Evolutionary conservation across 768 basidiomycete genomes (phyloP).

Genomic region (Obba rivulosa): DNA sequence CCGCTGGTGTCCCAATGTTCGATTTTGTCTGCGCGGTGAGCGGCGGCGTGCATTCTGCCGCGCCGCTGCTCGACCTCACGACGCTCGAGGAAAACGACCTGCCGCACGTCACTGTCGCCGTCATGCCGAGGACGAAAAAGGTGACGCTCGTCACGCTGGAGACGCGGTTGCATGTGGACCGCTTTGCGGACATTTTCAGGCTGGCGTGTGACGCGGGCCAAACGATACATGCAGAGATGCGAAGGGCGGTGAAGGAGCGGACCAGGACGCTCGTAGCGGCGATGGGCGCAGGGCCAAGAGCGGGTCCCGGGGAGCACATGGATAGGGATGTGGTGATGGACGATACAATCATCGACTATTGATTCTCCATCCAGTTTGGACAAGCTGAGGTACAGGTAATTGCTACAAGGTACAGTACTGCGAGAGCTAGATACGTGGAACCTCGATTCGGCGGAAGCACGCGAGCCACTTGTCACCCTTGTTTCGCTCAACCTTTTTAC

Average conservation of each 20-base stretch:
- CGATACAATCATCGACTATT: slow-evolving; percentile 1
- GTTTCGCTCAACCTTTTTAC: slow-evolving; percentile 93
- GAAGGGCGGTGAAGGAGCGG: slow-evolving; percentile 54
- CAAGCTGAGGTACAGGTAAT: no score
- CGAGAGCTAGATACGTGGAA: slow-evolving; percentile 9
- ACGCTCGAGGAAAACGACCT: slow-evolving; percentile 87
- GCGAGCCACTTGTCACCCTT: slow-evolving; percentile 88
- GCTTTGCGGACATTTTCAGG: slow-evolving; percentile 85
- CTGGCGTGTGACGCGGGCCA: slow-evolving; percentile 73
- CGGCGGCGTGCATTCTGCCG: slow-evolving; percentile 80
- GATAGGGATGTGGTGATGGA: slow-evolving; percentile 22
- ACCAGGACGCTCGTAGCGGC: slow-evolving; percentile 59
- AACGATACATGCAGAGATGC: slow-evolving; percentile 84
- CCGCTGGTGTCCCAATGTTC: slow-evolving; percentile 83
- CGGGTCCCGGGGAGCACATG: slow-evolving; percentile 15
- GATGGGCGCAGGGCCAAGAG: slow-evolving; percentile 45
- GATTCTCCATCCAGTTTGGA: no score
- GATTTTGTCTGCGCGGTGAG: slow-evolving; percentile 92
- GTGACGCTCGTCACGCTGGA: slow-evolving; percentile 91
- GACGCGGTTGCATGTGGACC: slow-evolving; percentile 86
- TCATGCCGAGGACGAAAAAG: slow-evolving; percentile 81
- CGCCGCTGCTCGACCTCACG: slow-evolving; percentile 83
- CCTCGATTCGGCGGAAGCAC: slow-evolving; percentile 70
- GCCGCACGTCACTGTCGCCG: slow-evolving; percentile 83
- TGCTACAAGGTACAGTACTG: background rate